A percentile compares a stretch with the other conserved stretches of the same genome.
These are phyloP conservation scores for Mytilinidion resinicola DNA, from an alignment of 495 filamentous ascomycete genomes.

Conservation along the genomic window DNA sequence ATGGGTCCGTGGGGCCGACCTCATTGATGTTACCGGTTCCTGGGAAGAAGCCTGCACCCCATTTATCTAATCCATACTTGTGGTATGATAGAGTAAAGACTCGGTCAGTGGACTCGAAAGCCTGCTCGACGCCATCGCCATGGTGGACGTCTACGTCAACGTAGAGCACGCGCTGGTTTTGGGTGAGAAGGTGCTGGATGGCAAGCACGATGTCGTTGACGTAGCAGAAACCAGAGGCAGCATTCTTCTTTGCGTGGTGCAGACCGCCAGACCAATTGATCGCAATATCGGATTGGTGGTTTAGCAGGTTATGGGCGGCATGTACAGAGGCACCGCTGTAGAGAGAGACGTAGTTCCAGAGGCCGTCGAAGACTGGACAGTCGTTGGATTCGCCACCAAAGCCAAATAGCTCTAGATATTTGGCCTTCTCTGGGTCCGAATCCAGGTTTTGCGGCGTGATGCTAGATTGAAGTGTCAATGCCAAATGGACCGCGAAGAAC, in stretches of 20 bases:
- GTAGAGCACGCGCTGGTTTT: slow-evolving; percentile 89
- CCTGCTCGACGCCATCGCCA: slow-evolving; percentile 94
- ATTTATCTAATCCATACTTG: slow-evolving; percentile 72
- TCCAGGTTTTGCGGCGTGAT: slow-evolving; percentile 40
- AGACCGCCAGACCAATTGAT: slow-evolving; percentile 99
- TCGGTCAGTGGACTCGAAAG: slow-evolving; percentile 92
- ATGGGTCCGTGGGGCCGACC: slow-evolving; percentile 52
- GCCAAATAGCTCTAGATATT: slow-evolving; percentile 53
- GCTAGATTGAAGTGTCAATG: slow-evolving; percentile 28
- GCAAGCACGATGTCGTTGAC: slow-evolving; percentile 97
- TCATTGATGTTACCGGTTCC: slow-evolving; percentile 56
- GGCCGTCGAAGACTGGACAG: slow-evolving; percentile 92
- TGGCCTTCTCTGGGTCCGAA: slow-evolving; percentile 33
- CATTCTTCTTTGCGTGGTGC: slow-evolving; percentile 94
- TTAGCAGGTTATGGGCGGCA: slow-evolving; percentile 82
- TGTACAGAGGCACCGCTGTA: slow-evolving; percentile 87
- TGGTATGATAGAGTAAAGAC: slow-evolving; percentile 96
- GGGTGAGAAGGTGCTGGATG: slow-evolving; percentile 79
- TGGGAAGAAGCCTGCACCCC: slow-evolving; percentile 57
- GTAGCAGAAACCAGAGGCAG: slow-evolving; percentile 95
- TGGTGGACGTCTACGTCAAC: slow-evolving; percentile 98
- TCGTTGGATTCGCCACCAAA: slow-evolving; percentile 68
- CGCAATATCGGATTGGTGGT: slow-evolving; percentile 83
- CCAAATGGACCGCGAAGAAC: not conserved
- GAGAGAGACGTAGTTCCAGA: slow-evolving; percentile 91